These are phyloP conservation scores for Carex myosuroides DNA, from an alignment of 176 grass and related monocot species.

Conservation along the genomic window DNA sequence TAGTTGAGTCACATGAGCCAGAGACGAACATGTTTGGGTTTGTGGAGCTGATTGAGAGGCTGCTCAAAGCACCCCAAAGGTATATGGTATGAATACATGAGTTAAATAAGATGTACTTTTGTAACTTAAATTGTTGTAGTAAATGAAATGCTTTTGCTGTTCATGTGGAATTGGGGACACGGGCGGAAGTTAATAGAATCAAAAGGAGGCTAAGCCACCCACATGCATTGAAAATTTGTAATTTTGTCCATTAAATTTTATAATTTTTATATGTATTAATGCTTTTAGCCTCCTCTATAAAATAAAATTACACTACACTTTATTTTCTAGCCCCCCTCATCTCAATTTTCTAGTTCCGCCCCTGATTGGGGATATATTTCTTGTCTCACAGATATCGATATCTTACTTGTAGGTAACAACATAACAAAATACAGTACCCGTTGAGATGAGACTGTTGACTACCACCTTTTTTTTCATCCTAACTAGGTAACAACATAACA, in stretches of 20 bases:
- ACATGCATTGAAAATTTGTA: too few relatives aligned
- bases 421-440: not conserved
- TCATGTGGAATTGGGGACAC: not conserved
- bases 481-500: not conserved
- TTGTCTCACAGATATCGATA: not conserved
- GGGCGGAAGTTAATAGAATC: too few relatives aligned
- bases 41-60: slow-evolving; percentile 80
- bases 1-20: slow-evolving; percentile 90
- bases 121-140: not conserved
- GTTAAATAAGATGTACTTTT: not conserved
- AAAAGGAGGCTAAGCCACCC: too few relatives aligned
- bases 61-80: slow-evolving; percentile 19
- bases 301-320: too few relatives aligned
- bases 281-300: too few relatives aligned
- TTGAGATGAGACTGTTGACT: not conserved
- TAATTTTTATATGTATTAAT: too few relatives aligned
- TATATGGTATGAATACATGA: not conserved
- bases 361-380: too few relatives aligned
- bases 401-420: not conserved
- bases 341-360: too few relatives aligned
- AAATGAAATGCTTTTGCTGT: not conserved
- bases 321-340: too few relatives aligned
- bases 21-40: slow-evolving; percentile 91
- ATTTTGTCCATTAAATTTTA: too few relatives aligned
- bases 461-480: not conserved